Conservation (phyloP, 345 rosid genomes). For the Citropsis articulata region DNA sequence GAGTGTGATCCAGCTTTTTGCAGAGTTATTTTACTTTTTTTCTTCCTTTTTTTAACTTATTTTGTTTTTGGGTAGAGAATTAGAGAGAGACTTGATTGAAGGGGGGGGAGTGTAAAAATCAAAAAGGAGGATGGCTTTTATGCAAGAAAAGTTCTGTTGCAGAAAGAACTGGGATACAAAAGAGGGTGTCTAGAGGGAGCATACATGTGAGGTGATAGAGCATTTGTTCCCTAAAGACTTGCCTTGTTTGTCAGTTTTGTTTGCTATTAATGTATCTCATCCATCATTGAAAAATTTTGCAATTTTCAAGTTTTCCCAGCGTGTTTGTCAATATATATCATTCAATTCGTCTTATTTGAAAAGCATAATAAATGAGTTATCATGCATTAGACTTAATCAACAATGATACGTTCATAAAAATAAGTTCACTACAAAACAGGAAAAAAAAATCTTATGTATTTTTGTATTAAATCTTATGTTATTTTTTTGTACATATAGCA, state of each 20-base stretch:
- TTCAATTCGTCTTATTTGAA: too few relatives aligned
- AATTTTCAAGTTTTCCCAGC: not conserved
- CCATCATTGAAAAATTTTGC: not conserved
- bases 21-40: not conserved
- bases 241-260: slow-evolving; percentile 5
- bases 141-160: not conserved
- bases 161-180: not conserved
- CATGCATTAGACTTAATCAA: too few relatives aligned
- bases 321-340: not conserved
- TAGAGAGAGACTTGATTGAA: not conserved
- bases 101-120: not conserved
- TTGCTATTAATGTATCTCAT: not conserved
- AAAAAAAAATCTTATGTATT: too few relatives aligned
- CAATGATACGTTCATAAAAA: too few relatives aligned
- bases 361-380: too few relatives aligned
- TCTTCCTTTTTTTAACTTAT: too few relatives aligned
- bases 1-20: slow-evolving; percentile 1
- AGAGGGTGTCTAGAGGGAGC: not conserved
- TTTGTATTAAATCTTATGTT: too few relatives aligned
- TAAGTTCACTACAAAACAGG: too few relatives aligned
- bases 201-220: not conserved
- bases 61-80: not conserved
- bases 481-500: too few relatives aligned
- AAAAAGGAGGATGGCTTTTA: not conserved
- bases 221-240: not conserved